Conservation (phyloP, 352 stramenopile species). For the Globisporangium emineosum region DNA sequence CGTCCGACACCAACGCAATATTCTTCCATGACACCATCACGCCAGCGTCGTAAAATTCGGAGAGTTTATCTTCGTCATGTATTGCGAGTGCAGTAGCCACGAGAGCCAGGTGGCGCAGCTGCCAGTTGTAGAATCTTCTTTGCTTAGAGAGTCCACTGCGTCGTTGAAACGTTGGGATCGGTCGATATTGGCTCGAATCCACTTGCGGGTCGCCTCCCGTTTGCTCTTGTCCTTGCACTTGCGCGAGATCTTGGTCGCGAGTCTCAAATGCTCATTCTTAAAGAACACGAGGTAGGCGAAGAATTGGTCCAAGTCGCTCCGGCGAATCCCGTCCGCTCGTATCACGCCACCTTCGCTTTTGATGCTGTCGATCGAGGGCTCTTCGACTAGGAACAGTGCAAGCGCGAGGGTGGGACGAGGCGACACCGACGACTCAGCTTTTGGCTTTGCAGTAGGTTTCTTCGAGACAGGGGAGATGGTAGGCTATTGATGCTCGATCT, state of each 20-base stretch:
- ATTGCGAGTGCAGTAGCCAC: not conserved
- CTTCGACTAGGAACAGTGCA: not conserved
- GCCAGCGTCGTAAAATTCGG: not conserved
- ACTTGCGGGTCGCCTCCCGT: not conserved
- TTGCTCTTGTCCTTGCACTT: not conserved
- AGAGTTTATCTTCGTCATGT: not conserved
- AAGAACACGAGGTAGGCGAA: not conserved
- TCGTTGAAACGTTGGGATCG: too few relatives aligned
- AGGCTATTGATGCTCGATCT: too few relatives aligned
- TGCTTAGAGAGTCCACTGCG: too few relatives aligned
- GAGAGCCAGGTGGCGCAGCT: not conserved
- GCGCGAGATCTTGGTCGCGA: not conserved
- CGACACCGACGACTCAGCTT: not conserved
- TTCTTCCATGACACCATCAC: not conserved
- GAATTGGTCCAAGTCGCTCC: not conserved
- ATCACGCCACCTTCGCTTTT: not conserved
- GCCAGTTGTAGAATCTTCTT: too few relatives aligned
- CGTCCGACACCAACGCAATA: constrained; percentile 4
- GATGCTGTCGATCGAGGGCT: not conserved
- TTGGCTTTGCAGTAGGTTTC: not conserved
- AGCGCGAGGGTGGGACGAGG: not conserved
- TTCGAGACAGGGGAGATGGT: not conserved
- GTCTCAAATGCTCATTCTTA: not conserved
- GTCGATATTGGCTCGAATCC: not conserved
- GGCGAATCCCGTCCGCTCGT: not conserved